These are phyloP conservation scores for Acanthamoeba castellanii DNA, from an alignment of 208 protist genomes.

Conservation along the genomic window DNA sequence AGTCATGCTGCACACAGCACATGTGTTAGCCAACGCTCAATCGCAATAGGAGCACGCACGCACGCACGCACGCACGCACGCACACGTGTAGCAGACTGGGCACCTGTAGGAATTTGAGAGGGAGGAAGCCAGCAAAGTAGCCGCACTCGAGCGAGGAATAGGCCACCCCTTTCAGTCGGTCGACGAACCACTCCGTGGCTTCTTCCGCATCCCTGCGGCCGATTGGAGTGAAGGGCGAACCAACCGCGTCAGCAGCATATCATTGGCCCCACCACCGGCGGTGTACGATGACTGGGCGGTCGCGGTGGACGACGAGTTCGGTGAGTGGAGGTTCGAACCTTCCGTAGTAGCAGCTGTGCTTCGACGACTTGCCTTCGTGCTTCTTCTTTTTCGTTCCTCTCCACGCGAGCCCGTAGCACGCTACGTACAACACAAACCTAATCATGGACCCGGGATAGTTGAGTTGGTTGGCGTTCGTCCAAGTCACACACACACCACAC, in stretches of 20 bases:
- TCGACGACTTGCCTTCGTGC: constrained; percentile 10
- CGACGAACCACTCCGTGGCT: constrained; percentile 68
- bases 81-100: neutral
- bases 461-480: neutral
- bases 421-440: constrained; percentile 37
- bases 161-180: constrained; percentile 47
- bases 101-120: constrained; percentile 68
- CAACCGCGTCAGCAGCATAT: neutral
- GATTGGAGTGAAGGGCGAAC: neutral
- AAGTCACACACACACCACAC: neutral
- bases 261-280: no score
- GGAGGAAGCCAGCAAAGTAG: constrained; percentile 72
- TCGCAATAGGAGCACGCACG: neutral
- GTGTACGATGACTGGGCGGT: no score
- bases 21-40: neutral
- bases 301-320: neutral
- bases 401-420: constrained; percentile 40
- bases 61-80: neutral
- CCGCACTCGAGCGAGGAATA: constrained; percentile 71
- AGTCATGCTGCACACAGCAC: neutral
- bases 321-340: neutral
- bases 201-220: neutral
- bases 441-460: neutral
- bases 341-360: constrained; percentile 13
- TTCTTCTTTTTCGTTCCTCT: constrained; percentile 38